phyloP scores from a whole-genome alignment of 805 yeast genomes.

The Cyberlindnera galapagoensis region DNA sequence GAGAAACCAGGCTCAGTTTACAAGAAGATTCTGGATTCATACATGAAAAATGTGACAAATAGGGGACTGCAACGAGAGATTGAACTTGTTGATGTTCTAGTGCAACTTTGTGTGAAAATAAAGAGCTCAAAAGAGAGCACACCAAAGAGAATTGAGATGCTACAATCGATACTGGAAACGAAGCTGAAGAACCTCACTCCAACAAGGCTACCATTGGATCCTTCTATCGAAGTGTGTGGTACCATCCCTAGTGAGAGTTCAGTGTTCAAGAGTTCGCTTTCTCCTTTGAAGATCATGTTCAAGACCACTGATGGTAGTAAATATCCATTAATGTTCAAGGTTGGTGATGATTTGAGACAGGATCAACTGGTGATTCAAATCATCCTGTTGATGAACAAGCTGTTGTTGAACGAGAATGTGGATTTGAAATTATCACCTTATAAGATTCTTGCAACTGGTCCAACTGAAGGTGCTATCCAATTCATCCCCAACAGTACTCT shows the following conservation, averaged over 20 bases:
- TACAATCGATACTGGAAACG: constrained; percentile 40
- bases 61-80: constrained; percentile 49
- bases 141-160: constrained; percentile 62
- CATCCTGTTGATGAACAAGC: constrained; percentile 82
- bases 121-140: constrained; percentile 71
- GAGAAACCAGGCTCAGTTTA: constrained; percentile 47
- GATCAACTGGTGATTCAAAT: constrained; percentile 97
- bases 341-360: constrained; percentile 91
- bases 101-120: constrained; percentile 56
- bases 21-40: constrained; percentile 41
- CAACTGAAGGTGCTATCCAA: constrained; percentile 87
- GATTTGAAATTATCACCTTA: constrained; percentile 87
- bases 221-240: constrained; percentile 67
- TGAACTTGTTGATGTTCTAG: constrained; percentile 58
- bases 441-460: constrained; percentile 82
- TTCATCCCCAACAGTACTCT: constrained; percentile 91
- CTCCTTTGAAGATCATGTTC: constrained; percentile 81
- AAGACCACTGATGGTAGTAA: constrained; percentile 44
- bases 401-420: constrained; percentile 81
- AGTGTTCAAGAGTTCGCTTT: constrained; percentile 86
- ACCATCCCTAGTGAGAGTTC: constrained; percentile 71
- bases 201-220: constrained; percentile 77
- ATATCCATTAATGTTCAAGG: constrained; percentile 86
- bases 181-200: constrained; percentile 44
- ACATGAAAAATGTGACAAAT: constrained; percentile 29